Percentiles rank a stretch among this genome's conserved stretches.
phyloP scores from a whole-genome alignment of 2,329 filamentous ascomycete species.

The Talaromyces sp. region DNA sequence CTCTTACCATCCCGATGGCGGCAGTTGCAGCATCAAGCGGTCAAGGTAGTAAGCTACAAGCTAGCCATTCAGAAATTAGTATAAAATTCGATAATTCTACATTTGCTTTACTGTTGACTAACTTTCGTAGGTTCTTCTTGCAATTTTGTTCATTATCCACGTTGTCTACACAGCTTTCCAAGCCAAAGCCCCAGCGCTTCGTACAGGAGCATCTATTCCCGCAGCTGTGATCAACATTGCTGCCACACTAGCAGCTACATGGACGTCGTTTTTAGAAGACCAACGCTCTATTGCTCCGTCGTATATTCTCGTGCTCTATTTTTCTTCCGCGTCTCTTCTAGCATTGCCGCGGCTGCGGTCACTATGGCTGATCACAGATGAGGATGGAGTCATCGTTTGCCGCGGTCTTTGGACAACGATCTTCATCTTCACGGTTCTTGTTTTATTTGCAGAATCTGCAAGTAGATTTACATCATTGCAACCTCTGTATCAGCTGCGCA shows the following conservation, averaged over 20 bases:
- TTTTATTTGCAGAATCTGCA: conserved; percentile 37
- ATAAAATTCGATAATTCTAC: conserved; percentile 14
- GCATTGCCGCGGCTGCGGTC: conserved; percentile 37
- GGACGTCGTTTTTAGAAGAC: conserved; percentile 22
- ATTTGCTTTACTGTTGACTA: background rate
- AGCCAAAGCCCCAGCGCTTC: conserved; percentile 14
- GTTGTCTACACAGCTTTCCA: conserved; percentile 32
- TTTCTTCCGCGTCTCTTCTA: conserved; percentile 36
- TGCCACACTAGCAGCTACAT: conserved; percentile 19
- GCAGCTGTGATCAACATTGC: conserved; percentile 3
- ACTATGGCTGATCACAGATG: conserved; percentile 25
- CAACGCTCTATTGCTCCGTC: conserved; percentile 22
- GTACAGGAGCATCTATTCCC: background rate
- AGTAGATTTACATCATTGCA: conserved; percentile 37
- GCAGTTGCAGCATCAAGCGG: conserved; percentile 16
- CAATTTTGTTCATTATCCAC: conserved; percentile 29
- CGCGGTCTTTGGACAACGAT: conserved; percentile 21
- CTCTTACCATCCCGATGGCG: background rate
- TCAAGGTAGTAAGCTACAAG: conserved; percentile 1
- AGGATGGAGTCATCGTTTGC: background rate
- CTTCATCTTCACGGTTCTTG: conserved; percentile 32
- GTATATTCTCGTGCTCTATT: conserved; percentile 31
- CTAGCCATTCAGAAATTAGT: conserved; percentile 6
- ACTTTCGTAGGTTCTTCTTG: conserved; percentile 7
- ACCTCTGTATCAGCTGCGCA: conserved; percentile 11